phyloP scores from a whole-genome alignment of 1,284 basidiomycete species.

The Naganishia cerealis region DNA sequence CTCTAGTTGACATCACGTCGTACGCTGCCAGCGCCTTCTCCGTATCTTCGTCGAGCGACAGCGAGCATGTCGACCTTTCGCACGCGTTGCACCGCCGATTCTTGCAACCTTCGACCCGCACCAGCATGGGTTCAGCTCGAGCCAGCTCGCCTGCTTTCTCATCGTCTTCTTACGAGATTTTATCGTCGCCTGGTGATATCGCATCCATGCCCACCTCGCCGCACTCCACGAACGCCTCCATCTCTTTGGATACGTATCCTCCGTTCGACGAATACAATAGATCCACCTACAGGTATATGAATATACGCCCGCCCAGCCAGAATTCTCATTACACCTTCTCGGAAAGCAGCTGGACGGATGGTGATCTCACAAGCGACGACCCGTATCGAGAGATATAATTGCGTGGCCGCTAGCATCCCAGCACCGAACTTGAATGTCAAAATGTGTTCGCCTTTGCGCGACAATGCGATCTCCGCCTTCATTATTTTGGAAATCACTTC shows the following conservation, averaged over 20 bases:
- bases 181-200: neutral
- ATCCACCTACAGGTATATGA: neutral
- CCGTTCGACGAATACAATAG: constrained; percentile 20
- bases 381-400: neutral
- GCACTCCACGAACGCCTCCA: constrained; percentile 12
- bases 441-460: neutral
- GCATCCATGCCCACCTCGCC: constrained; percentile 15
- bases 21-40: constrained; percentile 8
- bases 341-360: constrained; percentile 28
- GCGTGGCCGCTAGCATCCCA: neutral
- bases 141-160: constrained; percentile 23
- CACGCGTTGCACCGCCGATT: neutral
- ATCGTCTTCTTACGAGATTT: constrained; percentile 15
- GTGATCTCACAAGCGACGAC: constrained; percentile 9
- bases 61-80: neutral
- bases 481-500: neutral
- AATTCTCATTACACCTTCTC: neutral
- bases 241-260: constrained; percentile 12
- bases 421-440: neutral
- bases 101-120: neutral
- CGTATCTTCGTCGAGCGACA: neutral
- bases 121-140: neutral
- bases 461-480: neutral
- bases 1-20: constrained; percentile 10
- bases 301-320: neutral